Conservation (phyloP, 2,329 filamentous ascomycete genomes). For the Plenodomus biglobosus region DNA sequence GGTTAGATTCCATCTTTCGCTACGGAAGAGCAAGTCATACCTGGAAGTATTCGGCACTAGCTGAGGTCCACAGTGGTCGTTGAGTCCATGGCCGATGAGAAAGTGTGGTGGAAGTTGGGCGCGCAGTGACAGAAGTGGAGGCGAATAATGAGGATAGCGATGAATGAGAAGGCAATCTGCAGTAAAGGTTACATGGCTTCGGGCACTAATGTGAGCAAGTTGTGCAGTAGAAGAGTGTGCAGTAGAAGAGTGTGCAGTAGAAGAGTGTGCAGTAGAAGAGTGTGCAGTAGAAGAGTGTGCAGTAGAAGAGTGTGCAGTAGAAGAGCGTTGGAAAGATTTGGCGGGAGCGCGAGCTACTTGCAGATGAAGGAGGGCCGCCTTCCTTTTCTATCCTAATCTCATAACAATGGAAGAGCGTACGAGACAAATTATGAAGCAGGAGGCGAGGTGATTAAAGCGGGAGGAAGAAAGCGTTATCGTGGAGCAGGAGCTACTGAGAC, state of each 20-base stretch:
- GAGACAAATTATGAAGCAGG: slow-evolving; percentile 10
- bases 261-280: too few species aligned
- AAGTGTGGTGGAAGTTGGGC: slow-evolving; percentile 10
- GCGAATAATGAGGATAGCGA: slow-evolving; percentile 8
- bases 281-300: too few species aligned
- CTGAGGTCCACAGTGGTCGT: slow-evolving; percentile 17
- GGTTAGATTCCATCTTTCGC: slow-evolving; percentile 14
- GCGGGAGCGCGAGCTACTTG: slow-evolving; percentile 9
- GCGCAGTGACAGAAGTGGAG: slow-evolving; percentile 12
- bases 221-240: slow-evolving; percentile 11
- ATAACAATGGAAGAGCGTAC: slow-evolving; percentile 12
- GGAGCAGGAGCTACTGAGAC: slow-evolving; percentile 6
- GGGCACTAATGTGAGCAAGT: slow-evolving; percentile 10
- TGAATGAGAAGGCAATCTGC: slow-evolving; percentile 11
- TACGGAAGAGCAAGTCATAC: slow-evolving; percentile 14
- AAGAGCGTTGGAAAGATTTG: slow-evolving; percentile 12
- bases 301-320: too few species aligned
- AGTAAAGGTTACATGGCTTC: slow-evolving; percentile 9
- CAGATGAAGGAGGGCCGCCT: slow-evolving; percentile 5
- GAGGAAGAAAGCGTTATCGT: slow-evolving; percentile 6
- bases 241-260: too few species aligned
- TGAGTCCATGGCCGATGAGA: slow-evolving; percentile 13
- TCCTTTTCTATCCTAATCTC: slow-evolving; percentile 9
- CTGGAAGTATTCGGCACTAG: slow-evolving; percentile 13
- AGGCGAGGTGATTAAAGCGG: slow-evolving; percentile 8